Percentiles rank a stretch among this genome's conserved stretches.
Conservation (phyloP, 2,329 filamentous ascomycete genomes). For the Ophiostoma piceae region DNA sequence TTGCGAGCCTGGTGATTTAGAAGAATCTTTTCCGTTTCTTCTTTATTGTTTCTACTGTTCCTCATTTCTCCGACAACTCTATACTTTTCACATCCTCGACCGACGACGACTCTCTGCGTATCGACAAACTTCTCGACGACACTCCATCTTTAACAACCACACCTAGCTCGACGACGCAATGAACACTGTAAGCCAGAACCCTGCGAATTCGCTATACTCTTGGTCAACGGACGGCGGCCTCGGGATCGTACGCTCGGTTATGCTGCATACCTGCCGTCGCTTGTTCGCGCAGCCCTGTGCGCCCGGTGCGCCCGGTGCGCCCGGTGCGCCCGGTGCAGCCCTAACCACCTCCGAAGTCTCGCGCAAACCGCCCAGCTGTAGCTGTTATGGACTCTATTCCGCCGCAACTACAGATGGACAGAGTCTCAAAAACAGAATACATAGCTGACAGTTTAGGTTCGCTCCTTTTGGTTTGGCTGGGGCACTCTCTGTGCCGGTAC, state of each 20-base stretch:
- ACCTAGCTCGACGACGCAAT: conserved; percentile 16
- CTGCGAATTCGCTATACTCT: not conserved
- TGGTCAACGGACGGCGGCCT: no score
- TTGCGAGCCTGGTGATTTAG: not conserved
- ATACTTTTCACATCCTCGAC: not conserved
- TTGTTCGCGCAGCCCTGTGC: not conserved
- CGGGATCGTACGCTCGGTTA: not conserved
- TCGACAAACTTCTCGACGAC: not conserved
- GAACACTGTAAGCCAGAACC: conserved; percentile 24
- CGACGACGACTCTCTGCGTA: conserved; percentile 1
- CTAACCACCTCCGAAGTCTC: not conserved
- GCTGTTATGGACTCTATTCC: not conserved
- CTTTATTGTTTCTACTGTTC: not conserved
- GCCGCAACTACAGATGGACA: not conserved
- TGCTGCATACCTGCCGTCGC: not conserved
- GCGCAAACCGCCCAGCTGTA: not conserved
- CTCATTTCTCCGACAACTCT: conserved; percentile 8
- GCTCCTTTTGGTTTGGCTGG: conserved; percentile 61
- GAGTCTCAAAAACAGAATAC: not conserved
- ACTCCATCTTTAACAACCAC: not conserved
- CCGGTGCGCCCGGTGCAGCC: not conserved
- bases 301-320: not conserved
- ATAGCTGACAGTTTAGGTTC: conserved; percentile 24
- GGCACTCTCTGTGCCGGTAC: conserved; percentile 77
- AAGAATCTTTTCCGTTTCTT: not conserved